Percentiles rank a stretch among this genome's conserved stretches.
These are phyloP conservation scores for Aulographum hederae DNA, from an alignment of 2,329 filamentous ascomycete species.

Conservation along the genomic window DNA sequence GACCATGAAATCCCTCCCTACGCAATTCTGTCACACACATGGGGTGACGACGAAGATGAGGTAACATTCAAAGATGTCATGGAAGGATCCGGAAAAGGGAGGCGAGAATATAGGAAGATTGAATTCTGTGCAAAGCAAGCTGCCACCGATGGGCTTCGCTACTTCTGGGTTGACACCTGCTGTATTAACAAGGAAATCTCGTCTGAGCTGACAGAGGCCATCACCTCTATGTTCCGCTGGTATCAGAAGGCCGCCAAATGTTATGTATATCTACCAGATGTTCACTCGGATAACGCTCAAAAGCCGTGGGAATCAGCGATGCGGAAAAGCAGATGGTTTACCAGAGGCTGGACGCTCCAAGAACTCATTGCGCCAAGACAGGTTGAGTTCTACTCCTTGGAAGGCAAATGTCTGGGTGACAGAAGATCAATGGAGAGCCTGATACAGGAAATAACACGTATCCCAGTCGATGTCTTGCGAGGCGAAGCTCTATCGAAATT, in stretches of 20 bases:
- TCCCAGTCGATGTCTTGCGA: slow-evolving; percentile 1
- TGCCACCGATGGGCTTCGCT: background rate
- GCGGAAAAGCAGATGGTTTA: slow-evolving; percentile 3
- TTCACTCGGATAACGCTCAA: background rate
- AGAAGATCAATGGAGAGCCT: background rate
- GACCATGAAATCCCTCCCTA: background rate
- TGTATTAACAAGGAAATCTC: background rate
- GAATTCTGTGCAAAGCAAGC: background rate
- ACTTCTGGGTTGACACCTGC: slow-evolving; percentile 1
- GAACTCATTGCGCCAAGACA: slow-evolving; percentile 3
- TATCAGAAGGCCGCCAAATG: slow-evolving; percentile 8
- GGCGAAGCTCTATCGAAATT: slow-evolving; percentile 1
- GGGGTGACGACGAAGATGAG: slow-evolving; percentile 1
- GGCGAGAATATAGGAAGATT: background rate
- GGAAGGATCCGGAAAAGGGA: background rate
- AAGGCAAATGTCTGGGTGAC: slow-evolving; percentile 2
- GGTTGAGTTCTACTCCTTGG: slow-evolving; percentile 1
- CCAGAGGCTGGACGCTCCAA: slow-evolving; percentile 5
- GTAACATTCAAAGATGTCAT: slow-evolving; percentile 2
- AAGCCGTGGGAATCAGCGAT: background rate
- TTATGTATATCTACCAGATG: slow-evolving; percentile 9
- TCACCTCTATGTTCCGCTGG: slow-evolving; percentile 9
- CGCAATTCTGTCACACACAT: slow-evolving; percentile 3
- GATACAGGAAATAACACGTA: slow-evolving; percentile 1
- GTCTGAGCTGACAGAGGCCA: background rate